These are phyloP conservation scores for Bullera alba DNA, from an alignment of 768 basidiomycete genomes.

Conservation along the genomic window DNA sequence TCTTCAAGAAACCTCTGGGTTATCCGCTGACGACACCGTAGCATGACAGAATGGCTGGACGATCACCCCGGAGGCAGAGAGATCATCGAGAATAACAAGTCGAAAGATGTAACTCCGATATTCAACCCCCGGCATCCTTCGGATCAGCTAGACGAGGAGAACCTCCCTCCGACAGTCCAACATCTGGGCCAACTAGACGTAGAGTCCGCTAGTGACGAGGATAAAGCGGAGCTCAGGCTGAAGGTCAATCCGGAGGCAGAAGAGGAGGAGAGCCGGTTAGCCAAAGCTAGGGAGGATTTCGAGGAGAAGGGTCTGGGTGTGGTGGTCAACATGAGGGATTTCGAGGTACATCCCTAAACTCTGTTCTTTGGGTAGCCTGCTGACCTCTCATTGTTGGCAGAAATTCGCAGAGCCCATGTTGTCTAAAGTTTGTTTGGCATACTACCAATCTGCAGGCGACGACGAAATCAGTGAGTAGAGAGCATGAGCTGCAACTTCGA, in stretches of 20 bases:
- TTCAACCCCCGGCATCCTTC: conserved; percentile 40
- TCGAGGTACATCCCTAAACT: conserved; percentile 19
- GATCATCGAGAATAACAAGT: conserved; percentile 30
- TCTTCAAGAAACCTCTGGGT: background rate
- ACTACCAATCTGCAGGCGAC: conserved; percentile 43
- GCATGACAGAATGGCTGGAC: conserved; percentile 38
- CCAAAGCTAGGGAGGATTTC: conserved; percentile 21
- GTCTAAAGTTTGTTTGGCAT: conserved; percentile 44
- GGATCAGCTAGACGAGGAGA: conserved; percentile 36
- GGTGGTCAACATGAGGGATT: conserved; percentile 37
- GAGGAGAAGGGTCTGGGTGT: conserved; percentile 31
- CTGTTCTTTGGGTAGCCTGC: background rate
- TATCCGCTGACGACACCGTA: background rate
- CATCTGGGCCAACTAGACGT: conserved; percentile 26
- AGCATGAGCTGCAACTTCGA: background rate
- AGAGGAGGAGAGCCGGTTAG: conserved; percentile 24
- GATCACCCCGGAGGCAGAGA: conserved; percentile 41
- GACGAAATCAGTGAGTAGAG: conserved; percentile 32
- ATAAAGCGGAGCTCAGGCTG: conserved; percentile 21
- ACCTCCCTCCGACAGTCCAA: conserved; percentile 29
- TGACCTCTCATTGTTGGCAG: conserved; percentile 4
- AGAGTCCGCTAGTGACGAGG: conserved; percentile 23
- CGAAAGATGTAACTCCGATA: conserved; percentile 37
- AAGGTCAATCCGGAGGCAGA: conserved; percentile 28
- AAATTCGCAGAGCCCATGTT: conserved; percentile 44